Evolutionary conservation across 495 filamentous ascomycete genomes (phyloP).

Genomic region (Wilcoxina mikolae): DNA sequence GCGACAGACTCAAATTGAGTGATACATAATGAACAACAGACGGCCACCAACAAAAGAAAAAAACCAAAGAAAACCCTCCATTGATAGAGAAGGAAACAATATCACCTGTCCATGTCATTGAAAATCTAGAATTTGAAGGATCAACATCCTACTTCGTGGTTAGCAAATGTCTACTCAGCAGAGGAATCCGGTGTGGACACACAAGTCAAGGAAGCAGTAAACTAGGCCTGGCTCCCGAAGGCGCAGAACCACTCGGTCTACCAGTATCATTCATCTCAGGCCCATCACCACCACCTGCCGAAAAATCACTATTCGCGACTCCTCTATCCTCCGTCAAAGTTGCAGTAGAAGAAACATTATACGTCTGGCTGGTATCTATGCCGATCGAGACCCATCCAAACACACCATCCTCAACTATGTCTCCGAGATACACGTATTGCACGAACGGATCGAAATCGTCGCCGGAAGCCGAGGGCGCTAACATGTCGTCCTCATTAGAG

Average conservation of each 20-base stretch:
- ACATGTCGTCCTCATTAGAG: conserved; percentile 13
- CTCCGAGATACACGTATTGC: conserved; percentile 43
- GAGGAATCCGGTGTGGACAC: too few relatives aligned
- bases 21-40: too few relatives aligned
- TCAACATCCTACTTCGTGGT: too few relatives aligned
- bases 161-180: too few relatives aligned
- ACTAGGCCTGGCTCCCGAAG: neutral
- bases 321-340: conserved; percentile 17
- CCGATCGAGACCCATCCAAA: conserved; percentile 43
- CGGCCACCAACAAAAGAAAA: too few relatives aligned
- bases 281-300: neutral
- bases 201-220: too few relatives aligned
- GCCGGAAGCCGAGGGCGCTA: conserved; percentile 34
- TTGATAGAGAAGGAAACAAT: too few relatives aligned
- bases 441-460: conserved; percentile 42
- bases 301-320: conserved; percentile 9
- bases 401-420: conserved; percentile 39
- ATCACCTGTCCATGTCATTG: too few relatives aligned
- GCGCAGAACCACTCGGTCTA: conserved; percentile 2
- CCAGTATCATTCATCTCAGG: conserved; percentile 11
- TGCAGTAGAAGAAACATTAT: conserved; percentile 16
- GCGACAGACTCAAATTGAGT: too few relatives aligned
- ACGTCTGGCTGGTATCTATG: conserved; percentile 33
- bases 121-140: too few relatives aligned
- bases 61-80: too few relatives aligned